Conservation (phyloP, 495 filamentous ascomycete species). For the Extremus antarcticus region DNA sequence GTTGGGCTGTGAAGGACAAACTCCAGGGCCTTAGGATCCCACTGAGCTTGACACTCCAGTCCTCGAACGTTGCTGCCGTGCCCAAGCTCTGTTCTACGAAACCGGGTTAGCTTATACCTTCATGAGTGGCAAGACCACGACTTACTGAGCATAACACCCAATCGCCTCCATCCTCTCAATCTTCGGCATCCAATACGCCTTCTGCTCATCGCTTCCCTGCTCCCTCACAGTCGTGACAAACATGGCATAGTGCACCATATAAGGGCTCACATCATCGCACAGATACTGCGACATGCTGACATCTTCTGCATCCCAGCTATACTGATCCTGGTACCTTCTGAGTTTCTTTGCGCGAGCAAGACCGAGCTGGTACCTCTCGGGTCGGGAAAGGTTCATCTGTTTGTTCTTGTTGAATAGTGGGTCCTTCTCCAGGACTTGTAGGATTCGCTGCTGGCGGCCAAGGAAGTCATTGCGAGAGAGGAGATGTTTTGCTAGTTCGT, state of each 20-base stretch:
- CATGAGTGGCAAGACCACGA: neutral
- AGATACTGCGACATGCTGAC: slow-evolving; percentile 39
- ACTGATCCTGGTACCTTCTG: slow-evolving; percentile 31
- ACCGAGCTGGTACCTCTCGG: slow-evolving; percentile 37
- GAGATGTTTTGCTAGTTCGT: slow-evolving; percentile 34
- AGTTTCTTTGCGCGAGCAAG: slow-evolving; percentile 39
- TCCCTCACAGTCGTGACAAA: slow-evolving; percentile 34
- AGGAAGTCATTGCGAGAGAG: slow-evolving; percentile 34
- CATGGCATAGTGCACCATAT: slow-evolving; percentile 31
- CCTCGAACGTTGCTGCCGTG: slow-evolving; percentile 41
- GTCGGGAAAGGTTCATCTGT: slow-evolving; percentile 37
- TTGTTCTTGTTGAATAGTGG: slow-evolving; percentile 35
- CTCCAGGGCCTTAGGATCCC: slow-evolving; percentile 32
- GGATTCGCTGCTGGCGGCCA: slow-evolving; percentile 33
- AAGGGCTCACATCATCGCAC: slow-evolving; percentile 39
- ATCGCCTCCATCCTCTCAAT: slow-evolving; percentile 37
- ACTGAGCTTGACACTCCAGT: slow-evolving; percentile 37
- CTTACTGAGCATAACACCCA: slow-evolving; percentile 22
- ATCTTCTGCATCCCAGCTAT: slow-evolving; percentile 35
- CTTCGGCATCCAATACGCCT: slow-evolving; percentile 35
- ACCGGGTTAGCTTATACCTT: neutral
- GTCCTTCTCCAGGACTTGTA: slow-evolving; percentile 31
- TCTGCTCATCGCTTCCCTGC: slow-evolving; percentile 37
- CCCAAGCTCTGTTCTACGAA: slow-evolving; percentile 36
- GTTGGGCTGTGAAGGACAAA: slow-evolving; percentile 40